A percentile compares a stretch with the other conserved stretches of the same genome.
Conservation (phyloP, 805 yeast species). For the Ogataea nitratoaversa region DNA sequence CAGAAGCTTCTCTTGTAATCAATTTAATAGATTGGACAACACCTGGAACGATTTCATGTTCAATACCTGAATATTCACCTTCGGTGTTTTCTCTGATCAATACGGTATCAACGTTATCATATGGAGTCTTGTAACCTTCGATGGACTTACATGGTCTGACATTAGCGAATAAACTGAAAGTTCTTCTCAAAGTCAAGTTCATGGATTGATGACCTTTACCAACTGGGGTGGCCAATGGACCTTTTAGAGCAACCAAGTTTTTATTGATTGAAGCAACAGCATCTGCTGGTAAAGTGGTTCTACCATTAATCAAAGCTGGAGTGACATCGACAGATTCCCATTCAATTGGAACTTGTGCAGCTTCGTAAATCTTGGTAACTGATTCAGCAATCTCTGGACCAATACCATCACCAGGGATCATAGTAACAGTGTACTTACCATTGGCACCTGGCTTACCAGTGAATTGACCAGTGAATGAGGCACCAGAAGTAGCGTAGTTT, state of each 20-base stretch:
- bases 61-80: constrained; percentile 99
- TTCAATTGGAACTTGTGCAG: constrained; percentile 92
- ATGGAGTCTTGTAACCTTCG: constrained; percentile 90
- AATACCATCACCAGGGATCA: constrained; percentile 98
- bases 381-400: constrained; percentile 94
- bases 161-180: constrained; percentile 93
- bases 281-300: constrained; percentile 86
- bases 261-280: constrained; percentile 91
- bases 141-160: constrained; percentile 95
- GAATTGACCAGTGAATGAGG: constrained; percentile 57
- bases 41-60: constrained; percentile 96
- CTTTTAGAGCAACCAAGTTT: constrained; percentile 93
- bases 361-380: constrained; percentile 86
- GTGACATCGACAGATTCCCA: constrained; percentile 98
- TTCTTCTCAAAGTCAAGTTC: constrained; percentile 95
- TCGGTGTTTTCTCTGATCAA: constrained; percentile 98
- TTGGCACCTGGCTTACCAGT: constrained; percentile 61
- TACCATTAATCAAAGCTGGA: constrained; percentile 86
- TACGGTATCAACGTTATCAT: constrained; percentile 86
- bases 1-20: constrained; percentile 94
- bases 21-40: constrained; percentile 97
- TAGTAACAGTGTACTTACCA: constrained; percentile 89
- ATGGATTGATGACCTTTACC: constrained; percentile 98
- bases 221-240: constrained; percentile 97
- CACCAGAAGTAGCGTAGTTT: constrained; percentile 32